Conservation (phyloP, 768 basidiomycete genomes). For the Tylopilus rubrobrunneus region DNA sequence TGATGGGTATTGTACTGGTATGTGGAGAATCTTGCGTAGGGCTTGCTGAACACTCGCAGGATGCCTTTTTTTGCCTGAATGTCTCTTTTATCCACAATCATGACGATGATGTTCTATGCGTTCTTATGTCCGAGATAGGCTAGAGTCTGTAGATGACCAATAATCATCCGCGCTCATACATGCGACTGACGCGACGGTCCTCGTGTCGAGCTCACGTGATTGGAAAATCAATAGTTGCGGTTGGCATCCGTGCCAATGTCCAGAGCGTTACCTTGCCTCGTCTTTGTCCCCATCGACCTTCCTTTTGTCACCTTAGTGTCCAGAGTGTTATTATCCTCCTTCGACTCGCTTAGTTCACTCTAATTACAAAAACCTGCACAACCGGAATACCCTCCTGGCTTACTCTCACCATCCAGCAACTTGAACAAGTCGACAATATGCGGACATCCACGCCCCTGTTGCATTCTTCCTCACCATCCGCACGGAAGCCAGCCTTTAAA, state of each 20-base stretch:
- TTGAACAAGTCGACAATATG: constrained; percentile 15
- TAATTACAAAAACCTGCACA: background rate
- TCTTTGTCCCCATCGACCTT: background rate
- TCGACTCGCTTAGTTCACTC: background rate
- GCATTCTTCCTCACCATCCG: constrained; percentile 6
- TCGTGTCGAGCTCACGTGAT: constrained; percentile 28
- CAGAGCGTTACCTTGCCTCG: background rate
- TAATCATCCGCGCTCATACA: too few species aligned
- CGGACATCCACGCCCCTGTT: constrained; percentile 12
- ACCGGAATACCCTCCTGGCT: background rate
- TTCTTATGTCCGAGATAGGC: too few species aligned
- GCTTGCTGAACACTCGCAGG: too few species aligned
- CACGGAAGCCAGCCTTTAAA: constrained; percentile 20
- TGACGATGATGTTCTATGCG: too few species aligned
- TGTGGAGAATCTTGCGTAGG: too few species aligned
- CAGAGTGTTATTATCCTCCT: background rate
- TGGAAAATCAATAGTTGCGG: constrained; percentile 18
- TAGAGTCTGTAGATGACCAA: too few species aligned
- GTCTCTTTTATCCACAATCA: too few species aligned
- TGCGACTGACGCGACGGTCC: constrained; percentile 8
- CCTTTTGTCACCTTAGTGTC: background rate
- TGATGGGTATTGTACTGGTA: too few species aligned
- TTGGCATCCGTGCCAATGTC: background rate
- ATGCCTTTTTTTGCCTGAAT: too few species aligned
- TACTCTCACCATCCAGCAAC: background rate